phyloP scores from a whole-genome alignment of 2,329 filamentous ascomycete species.

The Cordyceps fumosorosea region DNA sequence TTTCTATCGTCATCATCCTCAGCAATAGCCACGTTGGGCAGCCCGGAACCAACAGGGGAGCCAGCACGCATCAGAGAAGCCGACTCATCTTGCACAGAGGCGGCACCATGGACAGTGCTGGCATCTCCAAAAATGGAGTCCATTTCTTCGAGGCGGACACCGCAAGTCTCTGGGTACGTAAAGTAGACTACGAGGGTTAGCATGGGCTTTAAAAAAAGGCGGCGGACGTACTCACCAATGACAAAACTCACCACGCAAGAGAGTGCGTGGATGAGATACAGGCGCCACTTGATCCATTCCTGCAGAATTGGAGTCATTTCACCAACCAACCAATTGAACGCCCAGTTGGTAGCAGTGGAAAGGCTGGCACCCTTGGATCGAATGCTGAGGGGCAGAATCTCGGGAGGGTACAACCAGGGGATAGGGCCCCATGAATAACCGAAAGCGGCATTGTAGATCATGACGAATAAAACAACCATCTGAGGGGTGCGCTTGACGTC shows the following conservation, averaged over 20 bases:
- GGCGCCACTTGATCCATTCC: conserved; percentile 83
- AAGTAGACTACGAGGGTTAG: conserved; percentile 68
- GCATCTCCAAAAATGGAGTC: conserved; percentile 89
- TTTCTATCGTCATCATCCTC: conserved; percentile 53
- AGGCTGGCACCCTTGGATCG: conserved; percentile 94
- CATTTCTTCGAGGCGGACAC: conserved; percentile 95
- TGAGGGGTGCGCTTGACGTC: conserved; percentile 72
- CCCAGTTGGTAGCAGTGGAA: conserved; percentile 96
- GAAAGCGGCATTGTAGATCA: conserved; percentile 97
- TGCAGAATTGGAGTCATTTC: conserved; percentile 92
- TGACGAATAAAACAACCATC: conserved; percentile 88
- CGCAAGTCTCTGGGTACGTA: conserved; percentile 93
- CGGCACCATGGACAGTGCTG: conserved; percentile 72
- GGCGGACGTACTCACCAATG: conserved; percentile 63
- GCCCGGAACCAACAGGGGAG: conserved; percentile 75
- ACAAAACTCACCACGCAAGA: conserved; percentile 95
- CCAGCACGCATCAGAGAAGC: conserved; percentile 72
- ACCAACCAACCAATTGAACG: conserved; percentile 95
- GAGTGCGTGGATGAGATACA: conserved; percentile 93
- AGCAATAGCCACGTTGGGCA: conserved; percentile 68
- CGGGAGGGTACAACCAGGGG: conserved; percentile 97
- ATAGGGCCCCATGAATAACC: conserved; percentile 95
- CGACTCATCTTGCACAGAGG: conserved; percentile 68
- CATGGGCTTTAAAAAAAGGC: background rate
- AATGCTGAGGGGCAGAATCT: conserved; percentile 94